Conservation (phyloP, 2,329 filamentous ascomycete genomes). For the Arthrobotrys iridis region DNA sequence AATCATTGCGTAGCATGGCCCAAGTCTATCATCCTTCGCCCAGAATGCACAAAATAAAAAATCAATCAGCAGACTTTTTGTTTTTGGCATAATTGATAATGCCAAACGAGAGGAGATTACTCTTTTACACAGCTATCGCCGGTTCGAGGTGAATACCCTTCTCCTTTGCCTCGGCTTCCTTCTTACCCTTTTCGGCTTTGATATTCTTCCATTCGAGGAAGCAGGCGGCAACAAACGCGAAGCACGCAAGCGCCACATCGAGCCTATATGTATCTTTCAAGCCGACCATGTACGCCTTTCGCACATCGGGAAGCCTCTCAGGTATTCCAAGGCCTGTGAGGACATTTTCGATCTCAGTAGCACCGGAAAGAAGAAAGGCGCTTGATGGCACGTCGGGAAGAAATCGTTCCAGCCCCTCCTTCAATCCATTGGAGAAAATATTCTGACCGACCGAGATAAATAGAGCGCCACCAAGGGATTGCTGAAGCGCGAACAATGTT, state of each 20-base stretch:
- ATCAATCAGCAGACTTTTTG: neutral
- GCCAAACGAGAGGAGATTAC: neutral
- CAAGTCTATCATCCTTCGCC: neutral
- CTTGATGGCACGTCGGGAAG: slow-evolving; percentile 64
- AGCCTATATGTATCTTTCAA: slow-evolving; percentile 68
- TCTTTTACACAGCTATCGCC: slow-evolving; percentile 19
- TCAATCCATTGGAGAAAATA: slow-evolving; percentile 66
- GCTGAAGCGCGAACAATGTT: slow-evolving; percentile 9
- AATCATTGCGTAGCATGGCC: neutral
- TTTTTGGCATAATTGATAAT: neutral
- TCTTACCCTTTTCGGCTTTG: slow-evolving; percentile 55
- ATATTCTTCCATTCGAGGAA: slow-evolving; percentile 67
- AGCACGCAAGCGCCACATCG: slow-evolving; percentile 64
- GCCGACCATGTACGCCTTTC: slow-evolving; percentile 66
- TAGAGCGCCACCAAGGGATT: slow-evolving; percentile 68
- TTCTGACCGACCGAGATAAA: slow-evolving; percentile 70
- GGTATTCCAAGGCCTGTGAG: slow-evolving; percentile 60
- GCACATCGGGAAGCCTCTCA: slow-evolving; percentile 63
- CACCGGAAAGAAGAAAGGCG: slow-evolving; percentile 67
- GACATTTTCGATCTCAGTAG: slow-evolving; percentile 63
- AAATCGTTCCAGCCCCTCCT: slow-evolving; percentile 58
- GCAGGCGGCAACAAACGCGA: slow-evolving; percentile 64
- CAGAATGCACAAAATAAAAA: neutral
- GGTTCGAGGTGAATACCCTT: slow-evolving; percentile 55
- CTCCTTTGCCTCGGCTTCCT: slow-evolving; percentile 44